Percentiles rank a stretch among this genome's conserved stretches.
Evolutionary conservation across 805 yeast genomes (phyloP).

Genomic region (Candida schatavii): DNA sequence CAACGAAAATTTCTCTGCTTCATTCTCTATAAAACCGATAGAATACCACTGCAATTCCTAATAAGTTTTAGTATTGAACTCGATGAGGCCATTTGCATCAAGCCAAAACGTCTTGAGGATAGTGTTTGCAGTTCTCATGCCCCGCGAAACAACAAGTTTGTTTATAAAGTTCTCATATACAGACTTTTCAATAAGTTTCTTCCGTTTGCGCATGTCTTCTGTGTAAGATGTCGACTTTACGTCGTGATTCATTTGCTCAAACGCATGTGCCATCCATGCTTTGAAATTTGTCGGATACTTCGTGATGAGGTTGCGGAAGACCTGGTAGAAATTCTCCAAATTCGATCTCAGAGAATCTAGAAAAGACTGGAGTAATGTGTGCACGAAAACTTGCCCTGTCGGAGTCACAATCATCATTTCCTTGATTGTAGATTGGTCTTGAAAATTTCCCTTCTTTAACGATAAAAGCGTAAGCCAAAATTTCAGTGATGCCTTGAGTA

Average conservation of each 20-base stretch:
- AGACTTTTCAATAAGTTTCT: constrained; percentile 27
- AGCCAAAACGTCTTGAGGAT: constrained; percentile 66
- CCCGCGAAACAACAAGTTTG: constrained; percentile 61
- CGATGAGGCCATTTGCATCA: constrained; percentile 52
- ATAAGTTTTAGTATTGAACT: constrained; percentile 22
- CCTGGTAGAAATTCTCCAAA: constrained; percentile 53
- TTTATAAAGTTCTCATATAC: constrained; percentile 39
- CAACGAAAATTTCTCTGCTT: no score
- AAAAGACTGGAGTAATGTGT: constrained; percentile 30
- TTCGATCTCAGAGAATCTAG: constrained; percentile 54
- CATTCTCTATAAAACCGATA: no score
- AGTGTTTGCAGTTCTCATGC: constrained; percentile 58
- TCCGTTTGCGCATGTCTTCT: constrained; percentile 10
- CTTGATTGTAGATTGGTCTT: constrained; percentile 35
- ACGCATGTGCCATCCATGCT: constrained; percentile 40
- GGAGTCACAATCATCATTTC: constrained; percentile 19
- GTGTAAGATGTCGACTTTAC: neutral
- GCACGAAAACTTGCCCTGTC: constrained; percentile 24
- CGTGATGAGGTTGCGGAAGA: constrained; percentile 45
- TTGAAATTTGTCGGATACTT: constrained; percentile 50
- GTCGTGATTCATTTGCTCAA: constrained; percentile 14
- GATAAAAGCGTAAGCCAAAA: constrained; percentile 55
- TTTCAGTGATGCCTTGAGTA: constrained; percentile 48
- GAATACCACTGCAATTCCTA: no score
- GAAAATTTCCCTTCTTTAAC: constrained; percentile 43